Evolutionary conservation across 1,284 basidiomycete species (phyloP).

Genomic region (Wolfiporia cocos): DNA sequence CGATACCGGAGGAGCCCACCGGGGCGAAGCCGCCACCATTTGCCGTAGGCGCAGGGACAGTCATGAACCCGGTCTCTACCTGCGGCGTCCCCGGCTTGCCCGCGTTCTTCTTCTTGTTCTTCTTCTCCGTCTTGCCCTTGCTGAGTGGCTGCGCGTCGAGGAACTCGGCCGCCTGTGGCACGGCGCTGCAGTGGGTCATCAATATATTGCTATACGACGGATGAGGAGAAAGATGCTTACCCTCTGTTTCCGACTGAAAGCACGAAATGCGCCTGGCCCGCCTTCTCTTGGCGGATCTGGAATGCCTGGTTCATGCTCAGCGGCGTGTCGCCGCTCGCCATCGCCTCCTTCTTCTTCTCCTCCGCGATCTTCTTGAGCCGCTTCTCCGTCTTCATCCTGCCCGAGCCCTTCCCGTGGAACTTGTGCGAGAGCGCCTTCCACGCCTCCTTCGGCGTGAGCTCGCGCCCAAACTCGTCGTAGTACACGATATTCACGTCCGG

Average conservation of each 20-base stretch:
- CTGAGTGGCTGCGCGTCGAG: constrained; percentile 69
- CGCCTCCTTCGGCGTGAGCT: constrained; percentile 89
- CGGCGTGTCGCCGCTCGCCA: constrained; percentile 90
- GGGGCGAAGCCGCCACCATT: constrained; percentile 44
- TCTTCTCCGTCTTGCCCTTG: constrained; percentile 72
- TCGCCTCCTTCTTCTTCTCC: constrained; percentile 86
- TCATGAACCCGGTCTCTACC: constrained; percentile 63
- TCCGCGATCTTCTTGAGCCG: constrained; percentile 90
- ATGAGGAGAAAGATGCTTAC: constrained; percentile 37
- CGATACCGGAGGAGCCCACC: constrained; percentile 14
- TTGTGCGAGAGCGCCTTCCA: constrained; percentile 95
- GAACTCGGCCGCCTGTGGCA: constrained; percentile 74
- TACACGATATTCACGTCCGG: constrained; percentile 97
- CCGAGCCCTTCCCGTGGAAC: constrained; percentile 93
- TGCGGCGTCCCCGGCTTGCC: constrained; percentile 40
- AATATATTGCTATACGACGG: not conserved
- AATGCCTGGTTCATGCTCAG: constrained; percentile 90
- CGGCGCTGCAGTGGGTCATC: constrained; percentile 45
- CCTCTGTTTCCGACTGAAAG: constrained; percentile 90
- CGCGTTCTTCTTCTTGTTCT: constrained; percentile 72
- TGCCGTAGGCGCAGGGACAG: constrained; percentile 50
- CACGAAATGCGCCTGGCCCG: constrained; percentile 92
- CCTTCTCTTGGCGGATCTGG: constrained; percentile 84
- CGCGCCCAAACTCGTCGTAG: constrained; percentile 93
- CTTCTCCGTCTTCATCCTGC: constrained; percentile 94